A percentile compares a stretch with the other conserved stretches of the same genome.
Conservation (phyloP, 1,284 basidiomycete genomes). For the Pterula multifida region DNA sequence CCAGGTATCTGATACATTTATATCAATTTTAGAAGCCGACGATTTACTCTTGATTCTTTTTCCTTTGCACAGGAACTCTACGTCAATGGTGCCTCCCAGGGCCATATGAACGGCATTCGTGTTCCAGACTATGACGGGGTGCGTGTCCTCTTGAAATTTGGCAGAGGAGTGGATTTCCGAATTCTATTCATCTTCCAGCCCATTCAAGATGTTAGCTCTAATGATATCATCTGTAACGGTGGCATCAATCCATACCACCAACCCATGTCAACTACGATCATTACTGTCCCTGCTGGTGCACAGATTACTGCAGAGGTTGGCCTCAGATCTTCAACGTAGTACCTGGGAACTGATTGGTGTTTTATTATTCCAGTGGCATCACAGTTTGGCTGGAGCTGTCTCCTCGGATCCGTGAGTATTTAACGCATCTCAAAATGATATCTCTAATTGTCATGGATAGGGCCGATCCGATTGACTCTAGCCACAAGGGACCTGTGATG, state of each 20-base stretch:
- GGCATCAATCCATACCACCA: slow-evolving; percentile 48
- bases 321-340: no score
- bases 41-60: neutral
- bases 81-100: slow-evolving; percentile 36
- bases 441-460: slow-evolving; percentile 13
- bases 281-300: slow-evolving; percentile 38
- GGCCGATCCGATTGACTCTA: slow-evolving; percentile 38
- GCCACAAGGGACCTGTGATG: slow-evolving; percentile 42
- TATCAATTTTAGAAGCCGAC: neutral
- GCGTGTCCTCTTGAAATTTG: slow-evolving; percentile 9
- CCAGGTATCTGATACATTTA: no score
- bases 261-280: slow-evolving; percentile 34
- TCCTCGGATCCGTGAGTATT: neutral
- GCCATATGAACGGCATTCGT: slow-evolving; percentile 33
- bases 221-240: slow-evolving; percentile 48
- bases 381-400: slow-evolving; percentile 26
- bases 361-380: slow-evolving; percentile 25
- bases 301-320: slow-evolving; percentile 35
- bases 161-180: neutral
- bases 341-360: no score
- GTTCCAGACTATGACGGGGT: slow-evolving; percentile 39
- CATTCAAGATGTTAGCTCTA: slow-evolving; percentile 40
- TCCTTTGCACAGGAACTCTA: slow-evolving; percentile 26
- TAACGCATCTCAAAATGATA: no score
- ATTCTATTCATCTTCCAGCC: slow-evolving; percentile 26